Evolutionary conservation across 2,329 filamentous ascomycete genomes (phyloP), one percentile per base, ranked within the genome.

Genomic region (Ophiosphaerella korrae): DNA sequence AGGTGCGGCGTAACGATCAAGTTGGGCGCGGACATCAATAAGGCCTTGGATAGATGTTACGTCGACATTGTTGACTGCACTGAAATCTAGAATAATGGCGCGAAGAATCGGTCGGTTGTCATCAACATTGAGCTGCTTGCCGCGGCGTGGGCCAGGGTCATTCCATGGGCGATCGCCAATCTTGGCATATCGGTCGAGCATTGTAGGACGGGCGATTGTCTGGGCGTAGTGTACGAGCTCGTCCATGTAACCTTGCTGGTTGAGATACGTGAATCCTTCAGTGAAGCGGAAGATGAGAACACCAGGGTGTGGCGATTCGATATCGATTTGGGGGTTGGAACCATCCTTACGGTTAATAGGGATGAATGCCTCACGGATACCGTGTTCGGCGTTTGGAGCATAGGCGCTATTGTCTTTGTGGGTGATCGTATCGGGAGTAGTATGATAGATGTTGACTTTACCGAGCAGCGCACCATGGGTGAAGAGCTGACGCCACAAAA

Each of bases 201-300:
- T 90, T 1, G 90, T 96, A 29, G 90, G 87, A 33, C 88, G 86
- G 2, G 92, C 96, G 53, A 87, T 77, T 37, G 70, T 64, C 55
- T 80, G 77, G n/a, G 79, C 77, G 6, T 67, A 63, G 3, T 72
- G 57, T 1, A 75, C 67, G 42, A 80, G 68, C 66, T 90, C 84
- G 66, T 97, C 92, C 49, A 96, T 84, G 58, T 95, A 92, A 70
- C 90, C 87, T 66, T 90, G 90, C 16, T 92, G 92, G 63, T 96
- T 99, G 53, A 93, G 91, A 67, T 97, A 99, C 75, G 94, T 96
- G 81, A 96, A 96, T 37, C 92, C 90, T 76, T 97, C 93, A 0
- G 89, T 88, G 74, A 97, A 97, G 38, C 93, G 87, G 78, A 96
- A 97, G 67, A 97, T 96, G 75, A 97, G 96, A 60, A 99, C 83